Percentiles rank a stretch among this genome's conserved stretches.
These are phyloP conservation scores for Mycena filopes DNA, from an alignment of 768 basidiomycete genomes.

Conservation along the genomic window DNA sequence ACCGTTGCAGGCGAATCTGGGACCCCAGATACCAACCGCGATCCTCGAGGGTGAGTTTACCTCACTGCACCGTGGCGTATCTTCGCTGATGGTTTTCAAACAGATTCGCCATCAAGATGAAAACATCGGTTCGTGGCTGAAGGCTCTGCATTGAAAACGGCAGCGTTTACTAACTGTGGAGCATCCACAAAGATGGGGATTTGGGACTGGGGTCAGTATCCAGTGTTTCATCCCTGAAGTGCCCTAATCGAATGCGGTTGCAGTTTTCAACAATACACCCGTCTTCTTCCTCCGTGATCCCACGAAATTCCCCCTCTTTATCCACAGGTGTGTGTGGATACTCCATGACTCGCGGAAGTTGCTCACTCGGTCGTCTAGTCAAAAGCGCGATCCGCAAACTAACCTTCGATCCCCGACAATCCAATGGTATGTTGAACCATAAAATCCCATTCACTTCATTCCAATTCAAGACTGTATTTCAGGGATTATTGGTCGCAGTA, in stretches of 20 bases:
- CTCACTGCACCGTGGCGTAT: neutral
- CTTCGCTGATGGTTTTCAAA: neutral
- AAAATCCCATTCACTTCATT: neutral
- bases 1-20: conserved; percentile 32
- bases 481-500: conserved; percentile 36
- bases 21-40: conserved; percentile 30
- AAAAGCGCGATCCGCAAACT: conserved; percentile 30
- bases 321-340: conserved; percentile 16
- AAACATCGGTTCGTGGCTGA: conserved; percentile 7
- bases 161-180: no score
- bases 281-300: conserved; percentile 31
- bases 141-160: no score
- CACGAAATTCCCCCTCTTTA: conserved; percentile 33
- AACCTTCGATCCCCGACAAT: conserved; percentile 26
- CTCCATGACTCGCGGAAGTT: no score
- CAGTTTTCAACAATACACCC: conserved; percentile 33
- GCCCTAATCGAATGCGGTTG: neutral
- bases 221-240: neutral
- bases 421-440: conserved; percentile 19
- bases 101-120: conserved; percentile 33
- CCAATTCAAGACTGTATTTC: neutral
- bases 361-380: conserved; percentile 1
- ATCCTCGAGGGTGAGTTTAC: conserved; percentile 25
- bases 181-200: conserved; percentile 10
- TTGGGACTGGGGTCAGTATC: conserved; percentile 30